Conservation (phyloP, 2,329 filamentous ascomycete species). For the Aspergillus aculeatinus region DNA sequence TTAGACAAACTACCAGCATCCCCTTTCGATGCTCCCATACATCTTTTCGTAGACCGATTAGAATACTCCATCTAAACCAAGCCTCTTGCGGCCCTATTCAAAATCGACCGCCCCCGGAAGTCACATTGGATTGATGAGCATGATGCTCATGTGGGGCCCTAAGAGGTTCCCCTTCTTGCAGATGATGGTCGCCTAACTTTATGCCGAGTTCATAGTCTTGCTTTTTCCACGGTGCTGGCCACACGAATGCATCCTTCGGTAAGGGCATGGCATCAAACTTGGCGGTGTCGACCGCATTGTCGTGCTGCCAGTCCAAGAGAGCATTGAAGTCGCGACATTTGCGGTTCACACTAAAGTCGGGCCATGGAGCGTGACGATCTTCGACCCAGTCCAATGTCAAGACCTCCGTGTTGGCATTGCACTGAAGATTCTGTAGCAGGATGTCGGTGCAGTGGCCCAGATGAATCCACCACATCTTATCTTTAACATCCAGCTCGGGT, state of each 20-base stretch:
- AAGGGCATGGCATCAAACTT: neutral
- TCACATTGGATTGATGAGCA: neutral
- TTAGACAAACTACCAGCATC: no score
- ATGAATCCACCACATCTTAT: constrained; percentile 2
- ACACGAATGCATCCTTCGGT: constrained; percentile 1
- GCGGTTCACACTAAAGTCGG: constrained; percentile 2
- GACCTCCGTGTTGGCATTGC: constrained; percentile 5
- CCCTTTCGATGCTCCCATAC: no score
- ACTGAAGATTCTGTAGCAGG: constrained; percentile 5
- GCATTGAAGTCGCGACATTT: constrained; percentile 3
- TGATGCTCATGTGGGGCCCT: neutral
- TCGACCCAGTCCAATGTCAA: neutral
- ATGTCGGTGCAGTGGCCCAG: constrained; percentile 5
- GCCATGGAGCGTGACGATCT: neutral
- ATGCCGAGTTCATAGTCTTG: neutral
- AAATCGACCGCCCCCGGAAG: neutral
- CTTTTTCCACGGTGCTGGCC: neutral
- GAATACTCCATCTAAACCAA: neutral
- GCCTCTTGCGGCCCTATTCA: neutral
- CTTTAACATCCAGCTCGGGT: neutral
- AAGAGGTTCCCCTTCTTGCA: neutral
- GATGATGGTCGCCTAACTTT: neutral
- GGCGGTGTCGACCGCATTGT: neutral
- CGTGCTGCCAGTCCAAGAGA: neutral
- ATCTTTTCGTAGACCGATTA: no score